Evolutionary conservation across 768 basidiomycete species (phyloP).

Genomic region (Xerocomus brunneocitrinus): DNA sequence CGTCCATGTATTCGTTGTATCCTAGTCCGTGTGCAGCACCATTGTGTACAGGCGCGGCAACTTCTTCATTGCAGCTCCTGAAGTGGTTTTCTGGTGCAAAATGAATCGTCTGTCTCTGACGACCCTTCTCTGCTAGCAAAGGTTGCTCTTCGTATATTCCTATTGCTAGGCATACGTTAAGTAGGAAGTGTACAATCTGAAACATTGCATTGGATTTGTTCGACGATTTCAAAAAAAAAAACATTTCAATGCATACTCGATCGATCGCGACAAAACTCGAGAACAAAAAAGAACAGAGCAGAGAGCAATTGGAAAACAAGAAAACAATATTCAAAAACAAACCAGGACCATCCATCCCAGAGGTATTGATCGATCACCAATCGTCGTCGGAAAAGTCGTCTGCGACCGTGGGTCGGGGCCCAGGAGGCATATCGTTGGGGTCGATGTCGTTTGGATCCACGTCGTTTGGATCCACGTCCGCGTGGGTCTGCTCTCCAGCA

Average conservation of each 20-base stretch:
- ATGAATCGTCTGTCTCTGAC: conserved; percentile 9
- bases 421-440: conserved; percentile 9
- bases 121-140: background rate
- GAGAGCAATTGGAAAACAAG: background rate
- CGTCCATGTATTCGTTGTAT: background rate
- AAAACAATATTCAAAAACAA: background rate
- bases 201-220: background rate
- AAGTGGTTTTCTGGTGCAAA: conserved; percentile 30
- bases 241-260: background rate
- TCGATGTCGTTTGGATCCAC: conserved; percentile 15
- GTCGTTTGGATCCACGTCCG: conserved; percentile 10
- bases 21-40: conserved; percentile 16
- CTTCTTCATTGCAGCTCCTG: conserved; percentile 27
- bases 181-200: background rate
- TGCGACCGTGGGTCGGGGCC: conserved; percentile 2
- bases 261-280: background rate
- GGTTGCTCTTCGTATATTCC: background rate
- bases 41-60: conserved; percentile 32
- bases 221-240: background rate
- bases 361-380: conserved; percentile 11
- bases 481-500: background rate
- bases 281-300: too few species aligned
- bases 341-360: too few species aligned
- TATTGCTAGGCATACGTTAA: background rate
- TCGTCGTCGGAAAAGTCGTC: conserved; percentile 29